Base-by-base conservation (phyloP, 371 early-diverging fungal genomes). In the Apophysomyces variabilis region DNA sequence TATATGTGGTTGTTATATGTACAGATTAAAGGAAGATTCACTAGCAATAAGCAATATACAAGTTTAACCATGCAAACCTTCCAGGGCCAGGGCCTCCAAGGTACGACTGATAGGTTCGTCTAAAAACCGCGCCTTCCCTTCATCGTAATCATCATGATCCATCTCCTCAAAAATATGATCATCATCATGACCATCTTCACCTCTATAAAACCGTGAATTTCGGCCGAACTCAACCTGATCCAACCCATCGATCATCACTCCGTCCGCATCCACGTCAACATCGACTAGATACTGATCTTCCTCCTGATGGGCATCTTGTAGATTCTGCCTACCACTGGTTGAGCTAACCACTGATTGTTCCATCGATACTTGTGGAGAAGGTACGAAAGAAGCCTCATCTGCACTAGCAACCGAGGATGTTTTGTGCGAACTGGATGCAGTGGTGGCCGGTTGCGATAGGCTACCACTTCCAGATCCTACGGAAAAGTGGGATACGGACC, bases 201-300 rank as follows among this genome's bases (percentile, higher is more conserved):
- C 61, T 32, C 37, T 62, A 46, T 72, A 74, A 26, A 71, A 74
- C 1, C 70, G 66, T 38, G 54, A 57, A 7, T 62, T 26, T 38
- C 67, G 61, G 12, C 68, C 66, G 8, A 58, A 59, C 56, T 78
- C 75, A 3, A 82, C 76, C 61, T 79, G 77, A 59, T 79, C 79
- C 6, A 82, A 45, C 0, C 78, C 83, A 54, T 79, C 83, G 74
- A 82, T 82, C 83, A 82, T 82, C 9, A 82, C 79, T 7, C 78
- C 79, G 46, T 82, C 83, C 12, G 79, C 78, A 61, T 82, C 83
- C 2, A 82, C 82, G 64, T 82, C 82, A 5, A 82, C 83, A 38
- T 82, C 83, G 3, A 82, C 83, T 41, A 82, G 58, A 36, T 79
- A 78, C 26, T 69, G 70, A 32, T 82, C 79, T 45, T 71, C 72